These are phyloP conservation scores for Immersiporthe knoxdaviesiana DNA, from an alignment of 2,329 filamentous ascomycete species.

Conservation along the genomic window DNA sequence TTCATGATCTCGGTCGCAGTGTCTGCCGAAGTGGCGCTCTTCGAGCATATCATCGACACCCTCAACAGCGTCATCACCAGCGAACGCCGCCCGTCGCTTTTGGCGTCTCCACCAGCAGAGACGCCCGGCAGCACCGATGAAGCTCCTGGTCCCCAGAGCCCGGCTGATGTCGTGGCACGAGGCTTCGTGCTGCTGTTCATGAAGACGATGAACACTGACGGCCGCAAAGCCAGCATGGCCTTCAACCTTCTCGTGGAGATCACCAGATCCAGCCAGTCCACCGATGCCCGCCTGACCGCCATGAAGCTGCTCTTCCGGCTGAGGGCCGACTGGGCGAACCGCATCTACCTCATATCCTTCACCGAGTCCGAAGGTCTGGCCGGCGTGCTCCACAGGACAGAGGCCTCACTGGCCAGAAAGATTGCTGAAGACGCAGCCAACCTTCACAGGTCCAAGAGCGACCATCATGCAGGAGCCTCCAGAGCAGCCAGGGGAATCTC, in stretches of 20 bases:
- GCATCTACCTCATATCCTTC: slow-evolving; percentile 70
- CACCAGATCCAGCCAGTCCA: slow-evolving; percentile 59
- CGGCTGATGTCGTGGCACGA: slow-evolving; percentile 71
- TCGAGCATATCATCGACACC: slow-evolving; percentile 59
- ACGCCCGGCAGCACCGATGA: slow-evolving; percentile 36
- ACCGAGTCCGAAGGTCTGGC: slow-evolving; percentile 77
- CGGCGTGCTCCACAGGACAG: slow-evolving; percentile 68
- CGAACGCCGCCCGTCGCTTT: slow-evolving; percentile 51
- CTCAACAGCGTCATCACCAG: slow-evolving; percentile 55
- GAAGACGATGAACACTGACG: slow-evolving; percentile 68
- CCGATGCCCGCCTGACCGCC: slow-evolving; percentile 72
- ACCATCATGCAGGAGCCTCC: slow-evolving; percentile 45
- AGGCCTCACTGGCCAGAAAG: slow-evolving; percentile 55
- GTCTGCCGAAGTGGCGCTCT: slow-evolving; percentile 61
- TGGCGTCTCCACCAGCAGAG: slow-evolving; percentile 37
- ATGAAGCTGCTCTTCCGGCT: slow-evolving; percentile 82
- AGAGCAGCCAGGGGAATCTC: slow-evolving; percentile 56
- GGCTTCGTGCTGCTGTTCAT: slow-evolving; percentile 79
- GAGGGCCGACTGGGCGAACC: slow-evolving; percentile 78
- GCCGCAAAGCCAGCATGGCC: slow-evolving; percentile 63
- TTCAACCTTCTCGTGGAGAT: slow-evolving; percentile 69
- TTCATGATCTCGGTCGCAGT: slow-evolving; percentile 68
- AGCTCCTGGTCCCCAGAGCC: slow-evolving; percentile 49
- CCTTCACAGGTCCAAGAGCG: slow-evolving; percentile 49
- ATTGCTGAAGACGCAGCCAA: slow-evolving; percentile 56